Evolutionary conservation across 2,329 filamentous ascomycete species (phyloP).

Genomic region (Ophiostoma fasciatum): DNA sequence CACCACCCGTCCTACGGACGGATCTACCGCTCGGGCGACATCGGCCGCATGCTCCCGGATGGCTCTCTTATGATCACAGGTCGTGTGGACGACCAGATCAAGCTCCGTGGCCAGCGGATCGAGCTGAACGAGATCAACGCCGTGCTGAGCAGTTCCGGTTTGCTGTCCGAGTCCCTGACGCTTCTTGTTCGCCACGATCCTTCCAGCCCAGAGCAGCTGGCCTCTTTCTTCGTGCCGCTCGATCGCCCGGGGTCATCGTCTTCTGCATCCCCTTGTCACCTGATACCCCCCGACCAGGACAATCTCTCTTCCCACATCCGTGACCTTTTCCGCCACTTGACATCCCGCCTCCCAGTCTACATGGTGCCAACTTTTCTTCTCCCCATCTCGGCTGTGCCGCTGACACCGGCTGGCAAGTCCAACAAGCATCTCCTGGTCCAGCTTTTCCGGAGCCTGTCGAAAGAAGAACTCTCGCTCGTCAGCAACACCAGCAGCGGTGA

Average conservation of each 20-base stretch:
- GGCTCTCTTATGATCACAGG: constrained; percentile 61
- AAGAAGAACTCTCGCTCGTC: too few relatives aligned
- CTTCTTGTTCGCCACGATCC: constrained; percentile 35
- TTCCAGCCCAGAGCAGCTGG: constrained; percentile 36
- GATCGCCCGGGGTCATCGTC: neutral
- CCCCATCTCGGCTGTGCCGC: constrained; percentile 52
- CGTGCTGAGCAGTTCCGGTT: constrained; percentile 34
- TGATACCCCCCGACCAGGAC: constrained; percentile 22
- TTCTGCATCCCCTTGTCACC: constrained; percentile 16
- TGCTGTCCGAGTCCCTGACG: constrained; percentile 48
- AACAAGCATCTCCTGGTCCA: constrained; percentile 41
- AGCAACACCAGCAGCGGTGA: too few relatives aligned
- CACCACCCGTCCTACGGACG: constrained; percentile 52
- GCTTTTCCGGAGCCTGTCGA: constrained; percentile 30
- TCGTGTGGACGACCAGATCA: constrained; percentile 65
- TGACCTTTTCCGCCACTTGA: constrained; percentile 38
- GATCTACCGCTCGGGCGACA: constrained; percentile 70
- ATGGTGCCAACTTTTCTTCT: constrained; percentile 68
- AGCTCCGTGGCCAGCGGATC: constrained; percentile 65
- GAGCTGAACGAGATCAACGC: constrained; percentile 65
- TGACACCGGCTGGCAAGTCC: constrained; percentile 61
- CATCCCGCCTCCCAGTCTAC: constrained; percentile 48
- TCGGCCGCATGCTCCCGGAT: constrained; percentile 64
- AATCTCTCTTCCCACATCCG: constrained; percentile 3
- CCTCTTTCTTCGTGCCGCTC: constrained; percentile 52